phyloP scores from a whole-genome alignment of 148 eudicot genomes.

The Rhododendron ferrugineum region DNA sequence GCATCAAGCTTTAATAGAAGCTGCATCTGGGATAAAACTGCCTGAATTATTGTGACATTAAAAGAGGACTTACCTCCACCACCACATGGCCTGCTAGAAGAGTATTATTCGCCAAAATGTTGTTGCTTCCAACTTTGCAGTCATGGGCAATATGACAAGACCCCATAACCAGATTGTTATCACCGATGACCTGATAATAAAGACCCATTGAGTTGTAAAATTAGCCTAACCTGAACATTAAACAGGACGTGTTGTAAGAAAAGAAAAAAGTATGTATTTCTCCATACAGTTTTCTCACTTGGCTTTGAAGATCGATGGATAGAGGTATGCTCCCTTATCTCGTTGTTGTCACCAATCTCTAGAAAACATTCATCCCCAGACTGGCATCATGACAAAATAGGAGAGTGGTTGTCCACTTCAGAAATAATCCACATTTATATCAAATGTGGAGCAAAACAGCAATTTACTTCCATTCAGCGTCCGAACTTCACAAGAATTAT shows the following conservation, averaged over 20 bases:
- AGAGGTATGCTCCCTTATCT: constrained; percentile 83
- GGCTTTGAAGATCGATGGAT: constrained; percentile 85
- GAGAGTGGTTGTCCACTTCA: background rate
- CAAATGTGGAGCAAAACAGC: background rate
- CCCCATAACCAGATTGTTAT: constrained; percentile 91
- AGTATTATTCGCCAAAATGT: constrained; percentile 82
- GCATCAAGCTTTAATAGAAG: background rate
- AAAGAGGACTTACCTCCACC: constrained; percentile 52
- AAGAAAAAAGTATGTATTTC: background rate
- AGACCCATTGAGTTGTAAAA: background rate
- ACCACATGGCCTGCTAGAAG: constrained; percentile 87
- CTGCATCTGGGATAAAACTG: background rate
- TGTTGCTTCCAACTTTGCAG: constrained; percentile 84
- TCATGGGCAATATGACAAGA: constrained; percentile 95
- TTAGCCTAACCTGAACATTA: background rate
- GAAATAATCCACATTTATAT: background rate
- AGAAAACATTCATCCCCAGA: constrained; percentile 76
- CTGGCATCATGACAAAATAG: constrained; percentile 36
- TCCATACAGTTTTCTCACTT: constrained; percentile 67
- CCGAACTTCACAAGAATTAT: background rate
- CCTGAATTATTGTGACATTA: background rate
- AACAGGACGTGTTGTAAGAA: background rate
- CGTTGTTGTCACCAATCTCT: constrained; percentile 86
- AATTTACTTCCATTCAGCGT: background rate
- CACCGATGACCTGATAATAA: constrained; percentile 63